phyloP scores from a whole-genome alignment of 768 basidiomycete genomes.

The Austroboletus eburneus region DNA sequence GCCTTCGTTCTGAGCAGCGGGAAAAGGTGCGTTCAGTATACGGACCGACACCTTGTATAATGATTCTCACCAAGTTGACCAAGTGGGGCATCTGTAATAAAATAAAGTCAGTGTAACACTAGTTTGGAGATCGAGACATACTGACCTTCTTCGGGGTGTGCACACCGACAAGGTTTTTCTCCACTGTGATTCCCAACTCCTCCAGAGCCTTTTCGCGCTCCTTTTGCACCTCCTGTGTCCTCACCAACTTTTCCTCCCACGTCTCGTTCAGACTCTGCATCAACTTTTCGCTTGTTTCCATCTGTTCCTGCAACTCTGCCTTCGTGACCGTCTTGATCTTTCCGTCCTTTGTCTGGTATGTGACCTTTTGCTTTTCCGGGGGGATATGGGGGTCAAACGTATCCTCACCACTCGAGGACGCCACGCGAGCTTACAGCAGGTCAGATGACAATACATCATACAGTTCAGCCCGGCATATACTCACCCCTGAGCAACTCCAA shows the following conservation, averaged over 20 bases:
- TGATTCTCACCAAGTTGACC: constrained; percentile 76
- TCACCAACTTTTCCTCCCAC: constrained; percentile 90
- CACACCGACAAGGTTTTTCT: constrained; percentile 94
- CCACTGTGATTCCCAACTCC: constrained; percentile 95
- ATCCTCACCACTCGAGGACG: constrained; percentile 64
- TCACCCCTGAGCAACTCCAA: constrained; percentile 84
- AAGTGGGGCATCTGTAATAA: constrained; percentile 79
- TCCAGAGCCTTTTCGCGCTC: constrained; percentile 97
- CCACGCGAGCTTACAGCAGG: constrained; percentile 60
- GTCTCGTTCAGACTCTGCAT: constrained; percentile 93
- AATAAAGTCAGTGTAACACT: constrained; percentile 8
- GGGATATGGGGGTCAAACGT: constrained; percentile 86
- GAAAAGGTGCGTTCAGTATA: constrained; percentile 14
- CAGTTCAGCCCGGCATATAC: constrained; percentile 6
- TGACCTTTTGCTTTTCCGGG: constrained; percentile 92
- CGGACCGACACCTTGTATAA: background rate
- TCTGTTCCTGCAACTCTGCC: constrained; percentile 95
- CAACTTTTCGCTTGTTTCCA: constrained; percentile 91
- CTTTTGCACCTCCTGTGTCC: constrained; percentile 92
- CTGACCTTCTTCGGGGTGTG: constrained; percentile 92
- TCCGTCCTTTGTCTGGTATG: constrained; percentile 90
- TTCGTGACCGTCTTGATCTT: constrained; percentile 94
- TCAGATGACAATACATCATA: constrained; percentile 4
- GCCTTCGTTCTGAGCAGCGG: constrained; percentile 63
- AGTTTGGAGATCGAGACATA: constrained; percentile 3